Evolutionary conservation across 2,329 filamentous ascomycete genomes (phyloP).

Genomic region (Ophiocordyceps camponoti-saundersi): DNA sequence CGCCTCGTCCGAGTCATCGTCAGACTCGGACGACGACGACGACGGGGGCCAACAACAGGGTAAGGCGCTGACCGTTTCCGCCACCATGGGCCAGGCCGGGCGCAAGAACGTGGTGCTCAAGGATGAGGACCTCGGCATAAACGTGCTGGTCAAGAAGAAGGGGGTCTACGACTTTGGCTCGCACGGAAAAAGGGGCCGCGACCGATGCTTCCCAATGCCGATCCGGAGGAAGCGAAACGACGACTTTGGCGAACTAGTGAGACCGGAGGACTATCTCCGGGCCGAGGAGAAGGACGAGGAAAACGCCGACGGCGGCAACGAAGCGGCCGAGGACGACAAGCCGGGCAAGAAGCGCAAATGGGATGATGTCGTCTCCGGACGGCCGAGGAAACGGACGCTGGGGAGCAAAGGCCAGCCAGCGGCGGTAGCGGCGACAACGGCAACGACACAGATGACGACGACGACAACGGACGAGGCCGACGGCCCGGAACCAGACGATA

Average conservation of each 20-base stretch:
- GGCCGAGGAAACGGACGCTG: conserved; percentile 42
- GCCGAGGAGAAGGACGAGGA: conserved; percentile 80
- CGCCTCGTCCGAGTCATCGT: conserved; percentile 70
- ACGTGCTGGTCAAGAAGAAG: conserved; percentile 74
- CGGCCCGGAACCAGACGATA: conserved; percentile 28
- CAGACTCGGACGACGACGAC: conserved; percentile 76
- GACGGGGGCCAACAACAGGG: conserved; percentile 84
- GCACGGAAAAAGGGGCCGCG: conserved; percentile 75
- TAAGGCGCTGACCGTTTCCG: conserved; percentile 75
- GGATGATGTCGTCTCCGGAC: conserved; percentile 43
- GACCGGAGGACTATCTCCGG: conserved; percentile 82
- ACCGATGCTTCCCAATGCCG: conserved; percentile 81
- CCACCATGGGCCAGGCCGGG: conserved; percentile 66
- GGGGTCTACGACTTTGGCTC: conserved; percentile 90
- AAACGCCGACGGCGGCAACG: conserved; percentile 31
- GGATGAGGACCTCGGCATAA: conserved; percentile 83
- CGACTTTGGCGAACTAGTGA: conserved; percentile 87
- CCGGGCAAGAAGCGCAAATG: conserved; percentile 90
- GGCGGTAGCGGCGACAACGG: background rate
- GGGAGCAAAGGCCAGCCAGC: conserved; percentile 10
- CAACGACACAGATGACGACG: background rate
- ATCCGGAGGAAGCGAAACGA: conserved; percentile 65
- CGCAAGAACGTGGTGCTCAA: conserved; percentile 74
- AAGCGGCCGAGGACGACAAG: conserved; percentile 34
- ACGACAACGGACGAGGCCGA: conserved; percentile 24